Evolutionary conservation across 1,139 yeast genomes (phyloP).

Genomic region (Geotrichum armillariae): DNA sequence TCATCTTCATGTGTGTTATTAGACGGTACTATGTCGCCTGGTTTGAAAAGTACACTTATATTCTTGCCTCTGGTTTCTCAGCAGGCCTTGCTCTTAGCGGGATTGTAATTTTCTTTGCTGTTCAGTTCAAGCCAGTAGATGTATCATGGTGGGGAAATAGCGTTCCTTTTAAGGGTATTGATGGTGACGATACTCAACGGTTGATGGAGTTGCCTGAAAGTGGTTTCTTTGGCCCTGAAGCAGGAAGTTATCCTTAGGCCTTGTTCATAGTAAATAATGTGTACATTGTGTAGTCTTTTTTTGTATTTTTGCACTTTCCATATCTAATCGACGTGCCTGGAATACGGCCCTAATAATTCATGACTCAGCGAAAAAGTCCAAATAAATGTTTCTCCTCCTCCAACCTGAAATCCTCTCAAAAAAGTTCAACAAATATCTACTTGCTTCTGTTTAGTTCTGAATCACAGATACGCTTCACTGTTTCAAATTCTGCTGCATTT

Average conservation of each 20-base stretch:
- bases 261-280: background rate
- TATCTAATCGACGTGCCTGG: no score
- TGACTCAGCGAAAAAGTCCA: no score
- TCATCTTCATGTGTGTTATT: slow-evolving; percentile 52
- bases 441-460: no score
- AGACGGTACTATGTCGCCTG: slow-evolving; percentile 49
- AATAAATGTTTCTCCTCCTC: no score
- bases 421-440: no score
- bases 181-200: slow-evolving; percentile 44
- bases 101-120: slow-evolving; percentile 50
- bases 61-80: slow-evolving; percentile 53
- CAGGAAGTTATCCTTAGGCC: slow-evolving; percentile 25
- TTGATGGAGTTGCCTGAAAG: slow-evolving; percentile 37
- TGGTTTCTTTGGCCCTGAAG: slow-evolving; percentile 50
- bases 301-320: background rate
- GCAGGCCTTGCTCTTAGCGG: slow-evolving; percentile 58
- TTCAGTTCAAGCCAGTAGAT: slow-evolving; percentile 44
- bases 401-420: no score
- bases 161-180: slow-evolving; percentile 46
- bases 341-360: no score
- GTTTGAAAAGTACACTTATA: slow-evolving; percentile 54
- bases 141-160: slow-evolving; percentile 62
- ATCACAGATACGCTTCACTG: no score
- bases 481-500: no score
- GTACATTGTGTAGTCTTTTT: background rate